Evolutionary conservation across 2,329 filamentous ascomycete species (phyloP).

Genomic region (Penicillium polonicum): DNA sequence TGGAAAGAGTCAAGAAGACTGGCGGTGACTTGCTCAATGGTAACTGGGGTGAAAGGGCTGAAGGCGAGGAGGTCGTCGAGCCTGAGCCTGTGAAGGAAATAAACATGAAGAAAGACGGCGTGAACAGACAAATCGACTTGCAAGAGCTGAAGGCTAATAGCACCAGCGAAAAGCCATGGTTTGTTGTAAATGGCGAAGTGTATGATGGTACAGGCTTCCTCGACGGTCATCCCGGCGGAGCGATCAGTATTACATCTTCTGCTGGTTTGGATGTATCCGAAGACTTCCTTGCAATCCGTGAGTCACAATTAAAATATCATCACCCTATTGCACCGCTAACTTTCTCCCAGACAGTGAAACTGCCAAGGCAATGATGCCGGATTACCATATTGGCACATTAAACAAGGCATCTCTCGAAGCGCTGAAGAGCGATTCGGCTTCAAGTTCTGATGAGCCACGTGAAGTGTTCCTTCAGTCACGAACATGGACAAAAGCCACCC

Average conservation of each 20-base stretch:
- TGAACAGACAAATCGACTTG: constrained; percentile 64
- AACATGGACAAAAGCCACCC: constrained; percentile 69
- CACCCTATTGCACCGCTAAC: constrained; percentile 25
- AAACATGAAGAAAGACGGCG: constrained; percentile 69
- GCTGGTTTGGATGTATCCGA: constrained; percentile 82
- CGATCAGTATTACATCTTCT: constrained; percentile 76
- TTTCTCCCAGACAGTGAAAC: constrained; percentile 76
- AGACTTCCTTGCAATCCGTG: constrained; percentile 89
- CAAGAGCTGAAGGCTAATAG: constrained; percentile 71
- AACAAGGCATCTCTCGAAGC: constrained; percentile 58
- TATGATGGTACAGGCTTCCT: constrained; percentile 83
- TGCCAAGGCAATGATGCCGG: constrained; percentile 83
- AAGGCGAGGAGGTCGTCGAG: constrained; percentile 46
- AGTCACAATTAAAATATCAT: constrained; percentile 40
- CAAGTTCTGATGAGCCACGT: constrained; percentile 48
- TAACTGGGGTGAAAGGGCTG: constrained; percentile 74
- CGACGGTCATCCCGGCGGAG: constrained; percentile 80
- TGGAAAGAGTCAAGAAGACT: constrained; percentile 82
- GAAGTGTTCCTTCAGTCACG: constrained; percentile 69
- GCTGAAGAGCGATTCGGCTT: constrained; percentile 51
- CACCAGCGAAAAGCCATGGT: constrained; percentile 70
- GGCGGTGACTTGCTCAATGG: constrained; percentile 79
- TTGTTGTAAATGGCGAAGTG: constrained; percentile 82
- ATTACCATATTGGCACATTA: constrained; percentile 80
- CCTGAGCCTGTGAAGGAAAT: constrained; percentile 63